Evolutionary conservation across 148 eudicot species (phyloP).

Genomic region (Euryodendron excelsum): DNA sequence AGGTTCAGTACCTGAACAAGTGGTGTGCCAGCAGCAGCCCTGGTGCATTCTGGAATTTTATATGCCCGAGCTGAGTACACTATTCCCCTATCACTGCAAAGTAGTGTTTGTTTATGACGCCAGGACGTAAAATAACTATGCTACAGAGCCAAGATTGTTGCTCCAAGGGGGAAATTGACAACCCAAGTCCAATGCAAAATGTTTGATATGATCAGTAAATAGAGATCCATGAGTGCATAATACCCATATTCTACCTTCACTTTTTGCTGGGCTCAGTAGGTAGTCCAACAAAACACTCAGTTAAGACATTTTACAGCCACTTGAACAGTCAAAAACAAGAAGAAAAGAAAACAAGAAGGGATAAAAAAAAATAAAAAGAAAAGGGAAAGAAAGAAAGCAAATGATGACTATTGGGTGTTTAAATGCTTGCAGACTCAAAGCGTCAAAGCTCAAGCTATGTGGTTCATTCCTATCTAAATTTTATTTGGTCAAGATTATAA

Average conservation of each 20-base stretch:
- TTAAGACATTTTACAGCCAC: neutral
- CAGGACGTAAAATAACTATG: neutral
- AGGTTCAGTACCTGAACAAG: slow-evolving; percentile 59
- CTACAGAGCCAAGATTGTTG: neutral
- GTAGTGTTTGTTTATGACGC: neutral
- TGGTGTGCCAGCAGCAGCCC: slow-evolving; percentile 95
- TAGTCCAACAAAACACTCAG: neutral
- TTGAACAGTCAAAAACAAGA: neutral
- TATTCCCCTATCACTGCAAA: slow-evolving; percentile 81
- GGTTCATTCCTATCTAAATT: neutral
- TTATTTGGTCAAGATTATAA: neutral
- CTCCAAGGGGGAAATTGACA: neutral
- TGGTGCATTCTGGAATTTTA: slow-evolving; percentile 91
- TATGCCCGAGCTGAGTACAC: slow-evolving; percentile 90
- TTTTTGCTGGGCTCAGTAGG: neutral
- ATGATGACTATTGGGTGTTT: neutral
- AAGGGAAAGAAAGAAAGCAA: neutral
- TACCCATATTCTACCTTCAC: neutral
- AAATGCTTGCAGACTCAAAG: neutral
- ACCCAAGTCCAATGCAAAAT: slow-evolving; percentile 5
- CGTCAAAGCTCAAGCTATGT: neutral
- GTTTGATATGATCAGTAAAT: neutral
- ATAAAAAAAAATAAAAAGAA: neutral
- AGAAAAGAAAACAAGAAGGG: neutral
- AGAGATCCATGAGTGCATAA: neutral